A percentile compares a stretch with the other conserved stretches of the same genome.
Evolutionary conservation across 192 early-diverging fungal genomes (phyloP).

Genomic region (Fimicolochytrium jonesii): DNA sequence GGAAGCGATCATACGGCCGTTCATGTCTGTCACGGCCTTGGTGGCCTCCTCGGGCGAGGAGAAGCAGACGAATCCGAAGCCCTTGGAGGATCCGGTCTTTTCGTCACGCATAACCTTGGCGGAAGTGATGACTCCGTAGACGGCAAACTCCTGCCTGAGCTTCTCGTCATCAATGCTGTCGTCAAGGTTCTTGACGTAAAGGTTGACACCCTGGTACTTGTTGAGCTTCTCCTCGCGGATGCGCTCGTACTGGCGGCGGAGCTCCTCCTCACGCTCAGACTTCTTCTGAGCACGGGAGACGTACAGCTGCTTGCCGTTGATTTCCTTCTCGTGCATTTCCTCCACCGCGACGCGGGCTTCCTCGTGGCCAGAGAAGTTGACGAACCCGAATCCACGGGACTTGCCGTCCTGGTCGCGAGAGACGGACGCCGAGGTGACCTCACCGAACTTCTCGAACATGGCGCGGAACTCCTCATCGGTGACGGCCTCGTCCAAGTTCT

Average conservation of each 20-base stretch:
- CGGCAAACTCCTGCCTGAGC: constrained; percentile 92
- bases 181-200: constrained; percentile 99
- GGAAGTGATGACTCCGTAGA: constrained; percentile 93
- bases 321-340: constrained; percentile 89
- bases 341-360: constrained; percentile 83
- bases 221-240: constrained; percentile 90
- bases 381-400: constrained; percentile 94
- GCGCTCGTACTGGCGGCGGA: constrained; percentile 92
- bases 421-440: constrained; percentile 78
- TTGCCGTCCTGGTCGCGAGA: constrained; percentile 72
- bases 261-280: constrained; percentile 93
- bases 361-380: constrained; percentile 93
- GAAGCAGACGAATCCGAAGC: constrained; percentile 99
- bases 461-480: constrained; percentile 71
- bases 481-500: constrained; percentile 84
- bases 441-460: constrained; percentile 77
- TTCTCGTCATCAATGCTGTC: constrained; percentile 94
- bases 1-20: constrained; percentile 86
- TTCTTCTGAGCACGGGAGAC: constrained; percentile 99
- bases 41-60: constrained; percentile 97
- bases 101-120: constrained; percentile 99
- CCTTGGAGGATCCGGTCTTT: constrained; percentile 69
- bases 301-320: constrained; percentile 86
- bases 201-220: constrained; percentile 99
- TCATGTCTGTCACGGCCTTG: constrained; percentile 98